Evolutionary conservation across 2,329 filamentous ascomycete genomes (phyloP), one percentile per base, ranked within the genome.

Genomic region (Ophioceras dolichostomum): DNA sequence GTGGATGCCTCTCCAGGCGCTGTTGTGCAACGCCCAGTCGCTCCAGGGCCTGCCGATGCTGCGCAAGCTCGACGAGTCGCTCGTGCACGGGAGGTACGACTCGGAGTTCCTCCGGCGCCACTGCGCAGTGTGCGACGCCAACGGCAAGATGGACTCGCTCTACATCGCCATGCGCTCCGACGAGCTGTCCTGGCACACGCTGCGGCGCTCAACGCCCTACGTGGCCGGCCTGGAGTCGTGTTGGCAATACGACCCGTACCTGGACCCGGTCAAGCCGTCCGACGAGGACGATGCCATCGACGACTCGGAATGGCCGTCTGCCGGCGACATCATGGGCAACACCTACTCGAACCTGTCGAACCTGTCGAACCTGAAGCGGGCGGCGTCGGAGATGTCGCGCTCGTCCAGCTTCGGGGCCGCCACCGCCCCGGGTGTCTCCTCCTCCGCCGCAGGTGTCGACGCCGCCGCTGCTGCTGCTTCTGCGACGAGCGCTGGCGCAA

Each of bases 1-100:
- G 4, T 77, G 73, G 73, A 62, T 70, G 53, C 72, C 72, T 10
- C 55, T 77, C n/a, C 67, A 74, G 44, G 71, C 71, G 13, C 65
- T 67, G 47, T 61, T 74, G 3, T 76, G 73, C 50, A 70, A 75
- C 38, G 70, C 66, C 17, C 62, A 67, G 41, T 61, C 59, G 12
- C 59, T 75, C 10, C 60, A 68, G 41, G 73, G 71, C 2, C 61
- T 75, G 24, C 72, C 73, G 3, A 76, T 76, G 71, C 56, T 76
- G 18, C 63, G 71, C n/a, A 65, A 64, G 21, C 58, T 76, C 12
- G 66, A 70, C 8, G 42, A 58, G 2, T 47, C 53, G 18, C 51
- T 70, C n/a, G 43, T 65, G 24, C 56, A 60, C 32, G 45, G 47
- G 17, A 51, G 57, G 16, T 73, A 67, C 45, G 63, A 73, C 46